A percentile compares a stretch with the other conserved stretches of the same genome.
These are phyloP conservation scores for Phalaenopsis hybrid DNA, from an alignment of 116 monocot genomes.

Conservation along the genomic window DNA sequence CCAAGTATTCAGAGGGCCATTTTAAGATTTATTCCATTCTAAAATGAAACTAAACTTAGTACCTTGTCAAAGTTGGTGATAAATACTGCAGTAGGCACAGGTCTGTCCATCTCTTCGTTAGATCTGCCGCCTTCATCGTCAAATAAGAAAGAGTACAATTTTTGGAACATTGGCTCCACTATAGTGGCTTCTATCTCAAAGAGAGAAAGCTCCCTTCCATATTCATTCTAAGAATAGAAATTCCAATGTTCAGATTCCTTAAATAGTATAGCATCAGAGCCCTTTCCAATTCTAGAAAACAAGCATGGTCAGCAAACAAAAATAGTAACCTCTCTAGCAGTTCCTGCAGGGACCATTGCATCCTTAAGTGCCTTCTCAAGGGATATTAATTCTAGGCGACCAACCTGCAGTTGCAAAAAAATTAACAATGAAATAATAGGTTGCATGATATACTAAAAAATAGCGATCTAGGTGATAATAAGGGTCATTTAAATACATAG, in stretches of 20 bases:
- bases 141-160: conserved; percentile 83
- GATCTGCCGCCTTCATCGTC: conserved; percentile 62
- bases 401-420: conserved; percentile 37
- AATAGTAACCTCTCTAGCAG: conserved; percentile 69
- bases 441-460: background rate
- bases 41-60: conserved; percentile 9
- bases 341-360: conserved; percentile 65
- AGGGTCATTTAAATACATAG: no score
- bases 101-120: conserved; percentile 74
- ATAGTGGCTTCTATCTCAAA: conserved; percentile 75
- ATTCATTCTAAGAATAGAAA: conserved; percentile 69
- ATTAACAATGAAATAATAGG: conserved; percentile 9
- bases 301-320: background rate
- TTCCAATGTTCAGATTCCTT: background rate
- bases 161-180: conserved; percentile 79
- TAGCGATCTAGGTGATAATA: background rate
- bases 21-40: background rate
- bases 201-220: conserved; percentile 73
- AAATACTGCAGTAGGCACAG: conserved; percentile 75
- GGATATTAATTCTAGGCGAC: conserved; percentile 77
- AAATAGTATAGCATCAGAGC: background rate
- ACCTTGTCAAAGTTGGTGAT: conserved; percentile 96
- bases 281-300: background rate
- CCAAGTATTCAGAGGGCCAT: no score
- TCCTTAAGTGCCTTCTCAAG: conserved; percentile 78